phyloP scores from a whole-genome alignment of 2,329 filamentous ascomycete genomes.

The Aaosphaeria pasadenensis region DNA sequence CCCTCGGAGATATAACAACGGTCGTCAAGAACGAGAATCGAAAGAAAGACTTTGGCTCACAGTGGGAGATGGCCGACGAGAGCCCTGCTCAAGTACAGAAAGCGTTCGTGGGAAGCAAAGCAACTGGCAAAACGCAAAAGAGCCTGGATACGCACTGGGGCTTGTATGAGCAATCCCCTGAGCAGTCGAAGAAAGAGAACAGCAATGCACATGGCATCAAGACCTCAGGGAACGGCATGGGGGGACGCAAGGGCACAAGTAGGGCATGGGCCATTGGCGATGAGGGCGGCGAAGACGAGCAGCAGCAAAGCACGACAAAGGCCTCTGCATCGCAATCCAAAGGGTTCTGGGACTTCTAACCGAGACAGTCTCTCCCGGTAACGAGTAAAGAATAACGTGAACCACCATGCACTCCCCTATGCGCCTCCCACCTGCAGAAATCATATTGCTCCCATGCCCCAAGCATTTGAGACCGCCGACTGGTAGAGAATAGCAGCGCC shows the following conservation, averaged over 20 bases:
- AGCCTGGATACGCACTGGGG: slow-evolving; percentile 32
- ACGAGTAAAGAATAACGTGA: too few species aligned
- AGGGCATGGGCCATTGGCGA: slow-evolving; percentile 42
- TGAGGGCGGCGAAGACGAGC: slow-evolving; percentile 20
- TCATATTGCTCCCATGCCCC: too few species aligned
- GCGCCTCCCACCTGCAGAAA: too few species aligned
- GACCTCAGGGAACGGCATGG: slow-evolving; percentile 37
- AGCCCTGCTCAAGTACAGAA: slow-evolving; percentile 46
- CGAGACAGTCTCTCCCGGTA: too few species aligned
- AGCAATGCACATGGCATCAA: slow-evolving; percentile 26
- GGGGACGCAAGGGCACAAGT: slow-evolving; percentile 32
- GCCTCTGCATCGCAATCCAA: slow-evolving; percentile 9
- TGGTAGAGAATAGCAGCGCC: too few species aligned
- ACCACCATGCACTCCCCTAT: too few species aligned
- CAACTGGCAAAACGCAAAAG: slow-evolving; percentile 62
- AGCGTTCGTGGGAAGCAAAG: slow-evolving; percentile 42
- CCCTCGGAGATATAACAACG: slow-evolving; percentile 68
- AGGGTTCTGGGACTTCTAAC: slow-evolving; percentile 31
- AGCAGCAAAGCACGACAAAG: slow-evolving; percentile 3
- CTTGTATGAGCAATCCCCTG: slow-evolving; percentile 30
- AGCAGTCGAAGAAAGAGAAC: slow-evolving; percentile 27
- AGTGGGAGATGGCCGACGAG: slow-evolving; percentile 74
- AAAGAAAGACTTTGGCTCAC: slow-evolving; percentile 71
- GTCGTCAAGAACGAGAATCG: slow-evolving; percentile 70
- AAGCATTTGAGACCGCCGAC: too few species aligned